phyloP scores from a whole-genome alignment of 73 alveolate species.

The Uronychia setigera region DNA sequence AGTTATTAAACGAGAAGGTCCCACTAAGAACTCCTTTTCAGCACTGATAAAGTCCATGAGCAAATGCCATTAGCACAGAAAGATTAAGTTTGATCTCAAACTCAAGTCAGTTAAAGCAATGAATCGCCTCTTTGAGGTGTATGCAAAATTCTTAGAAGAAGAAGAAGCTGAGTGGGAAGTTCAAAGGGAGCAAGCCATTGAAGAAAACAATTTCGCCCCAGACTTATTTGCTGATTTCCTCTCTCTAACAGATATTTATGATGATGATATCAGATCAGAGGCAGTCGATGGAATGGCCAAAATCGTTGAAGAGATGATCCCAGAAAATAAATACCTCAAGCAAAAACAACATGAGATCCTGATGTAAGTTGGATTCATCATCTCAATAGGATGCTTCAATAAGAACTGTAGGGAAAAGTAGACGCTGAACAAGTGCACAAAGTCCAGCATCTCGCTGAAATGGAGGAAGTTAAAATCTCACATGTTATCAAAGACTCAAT shows the following conservation, averaged over 20 bases:
- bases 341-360: constrained; percentile 16
- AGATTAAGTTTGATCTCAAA: background rate
- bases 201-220: background rate
- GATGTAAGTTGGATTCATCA: constrained; percentile 13
- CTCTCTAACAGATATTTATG: background rate
- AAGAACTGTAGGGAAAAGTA: background rate
- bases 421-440: constrained; percentile 1
- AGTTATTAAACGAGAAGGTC: background rate
- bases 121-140: background rate
- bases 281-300: constrained; percentile 6
- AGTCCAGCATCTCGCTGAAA: constrained; percentile 38
- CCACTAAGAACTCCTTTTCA: background rate
- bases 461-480: constrained; percentile 23
- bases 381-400: constrained; percentile 11
- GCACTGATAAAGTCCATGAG: background rate
- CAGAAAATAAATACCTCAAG: constrained; percentile 8
- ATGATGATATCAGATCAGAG: constrained; percentile 40
- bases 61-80: background rate
- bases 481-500: constrained; percentile 36
- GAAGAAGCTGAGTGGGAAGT: constrained; percentile 2
- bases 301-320: constrained; percentile 6
- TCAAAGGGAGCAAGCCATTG: background rate
- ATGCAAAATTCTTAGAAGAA: background rate
- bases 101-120: background rate
- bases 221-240: background rate